Evolutionary conservation across 2,329 filamentous ascomycete genomes (phyloP).

Genomic region (Tympanopsis confertula): DNA sequence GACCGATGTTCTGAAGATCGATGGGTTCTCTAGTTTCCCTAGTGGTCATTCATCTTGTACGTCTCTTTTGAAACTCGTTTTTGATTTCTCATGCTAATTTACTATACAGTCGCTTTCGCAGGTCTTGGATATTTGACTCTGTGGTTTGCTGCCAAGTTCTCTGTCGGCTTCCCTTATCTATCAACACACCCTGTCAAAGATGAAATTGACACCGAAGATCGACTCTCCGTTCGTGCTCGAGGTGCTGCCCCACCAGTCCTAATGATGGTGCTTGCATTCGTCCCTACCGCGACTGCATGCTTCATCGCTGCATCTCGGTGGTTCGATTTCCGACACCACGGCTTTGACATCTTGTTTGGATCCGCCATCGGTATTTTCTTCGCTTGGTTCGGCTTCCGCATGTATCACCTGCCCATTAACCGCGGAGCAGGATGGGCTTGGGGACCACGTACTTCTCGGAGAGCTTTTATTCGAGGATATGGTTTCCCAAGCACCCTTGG

Average conservation of each 20-base stretch:
- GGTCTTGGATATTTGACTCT: neutral
- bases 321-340: neutral
- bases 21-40: conserved; percentile 2
- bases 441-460: neutral
- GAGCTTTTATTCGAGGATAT: neutral
- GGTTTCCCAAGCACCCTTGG: neutral
- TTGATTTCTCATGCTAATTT: neutral
- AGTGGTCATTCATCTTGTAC: conserved; percentile 2
- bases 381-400: neutral
- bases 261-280: neutral
- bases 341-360: neutral
- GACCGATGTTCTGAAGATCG: neutral
- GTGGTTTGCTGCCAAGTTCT: conserved; percentile 1
- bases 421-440: neutral
- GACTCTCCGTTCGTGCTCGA: neutral
- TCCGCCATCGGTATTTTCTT: neutral
- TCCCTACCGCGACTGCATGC: neutral
- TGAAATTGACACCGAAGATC: neutral
- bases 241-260: neutral
- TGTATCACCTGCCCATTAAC: neutral
- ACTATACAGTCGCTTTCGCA: neutral
- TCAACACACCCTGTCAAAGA: neutral
- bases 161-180: neutral
- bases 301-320: neutral
- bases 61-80: too few species aligned